Base-by-base conservation (phyloP, 176 grass and related monocot species). In the Avena insularis region DNA sequence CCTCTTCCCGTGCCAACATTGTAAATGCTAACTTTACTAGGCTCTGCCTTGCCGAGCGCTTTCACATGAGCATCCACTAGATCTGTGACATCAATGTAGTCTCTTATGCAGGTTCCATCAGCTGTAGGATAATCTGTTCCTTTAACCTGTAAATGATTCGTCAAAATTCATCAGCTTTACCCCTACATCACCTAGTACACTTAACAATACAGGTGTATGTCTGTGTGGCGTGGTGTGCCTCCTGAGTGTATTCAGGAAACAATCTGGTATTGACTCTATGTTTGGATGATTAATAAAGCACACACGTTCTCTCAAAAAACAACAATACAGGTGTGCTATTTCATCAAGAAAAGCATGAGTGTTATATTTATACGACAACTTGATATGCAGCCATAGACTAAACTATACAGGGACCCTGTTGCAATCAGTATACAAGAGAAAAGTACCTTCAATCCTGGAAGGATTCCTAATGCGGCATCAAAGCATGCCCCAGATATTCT, bases 1-100 rank as follows among this genome's bases (percentile, higher is more conserved):
- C 93, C 91, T 95, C 88, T 91, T 93, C 93, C 93, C 14, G 93
- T 95, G 70, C 93, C 93, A 78, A 95, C 93, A 76, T 95, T 95
- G 54, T 93, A 95, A 85, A 95, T 93, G 81, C 93, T 82, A 72
- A 95, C 93, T 81, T 91, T 95, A 67, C 82, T 72, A 83, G 89
- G 87, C 77, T 79, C 84, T 80, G 91, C 93, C 89, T 91, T 95
- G 89, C 83, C 78, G 35, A 95, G 91, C 84, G 91, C 93, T 87
- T 95, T 95, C 66, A 95, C 93, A 81, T 95, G 93, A 79, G 93
- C 93, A 91, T 93, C 93, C 59, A 95, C 93, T 20, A 95, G 82
- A 89, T 95, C 93, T 6, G 89, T 95, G 87, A 95, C 91, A 86
- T 95, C 93, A 83, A 95, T 95, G 55, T 95, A 95, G 79, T 95